Base-by-base conservation (phyloP, 2,329 filamentous ascomycete genomes). In the Neoscytalidium dimidiatum region DNA sequence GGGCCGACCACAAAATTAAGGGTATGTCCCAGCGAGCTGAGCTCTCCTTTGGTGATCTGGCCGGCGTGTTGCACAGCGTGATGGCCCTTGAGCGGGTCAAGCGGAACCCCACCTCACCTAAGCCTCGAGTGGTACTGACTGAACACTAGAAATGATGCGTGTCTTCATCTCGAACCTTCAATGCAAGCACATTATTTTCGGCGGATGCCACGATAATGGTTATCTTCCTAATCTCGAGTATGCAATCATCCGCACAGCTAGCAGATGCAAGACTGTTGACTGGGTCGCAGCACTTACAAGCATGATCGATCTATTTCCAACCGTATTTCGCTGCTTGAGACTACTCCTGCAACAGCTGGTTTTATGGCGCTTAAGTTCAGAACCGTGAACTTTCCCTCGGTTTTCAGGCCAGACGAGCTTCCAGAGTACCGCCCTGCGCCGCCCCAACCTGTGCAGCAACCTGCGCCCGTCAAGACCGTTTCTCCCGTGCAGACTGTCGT, bases 151-250 rank as follows among this genome's bases (percentile, higher is more conserved):
- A 74, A 81, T 78, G 68, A 75, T 83, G 58, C 76, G 80, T 49
- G 75, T 81, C 2, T 82, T 80, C 71, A 73, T 81, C 66, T 74
- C 77, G 46, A 82, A 81, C 64, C 72, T 77, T 17, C 80, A 81
- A 44, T 81, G 79, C 71, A 79, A 78, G 65, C 79, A 81, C 64
- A 78, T 83, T 69, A 76, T 82, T 68, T 83, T 83, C 66, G 80
- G 79, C 21, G 80, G 80, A 7, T 81, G 79, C 66, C 79, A 81
- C 64, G 81, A 83, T 69, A 78, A 79, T 48, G 81, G 80, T 33
- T 82, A 80, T 66, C 74, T 82, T 33, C 73, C 79, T 23, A 79
- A 79, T 28, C 75, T 83, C 56, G 80, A 82, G 53, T 65, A 57
- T 8, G 52, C 52, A 23, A 38, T 19, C 28, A 26, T 35, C 19